Evolutionary conservation across 2,329 filamentous ascomycete genomes (phyloP), one percentile per base, ranked within the genome.

Genomic region (Aspergillus sp.): DNA sequence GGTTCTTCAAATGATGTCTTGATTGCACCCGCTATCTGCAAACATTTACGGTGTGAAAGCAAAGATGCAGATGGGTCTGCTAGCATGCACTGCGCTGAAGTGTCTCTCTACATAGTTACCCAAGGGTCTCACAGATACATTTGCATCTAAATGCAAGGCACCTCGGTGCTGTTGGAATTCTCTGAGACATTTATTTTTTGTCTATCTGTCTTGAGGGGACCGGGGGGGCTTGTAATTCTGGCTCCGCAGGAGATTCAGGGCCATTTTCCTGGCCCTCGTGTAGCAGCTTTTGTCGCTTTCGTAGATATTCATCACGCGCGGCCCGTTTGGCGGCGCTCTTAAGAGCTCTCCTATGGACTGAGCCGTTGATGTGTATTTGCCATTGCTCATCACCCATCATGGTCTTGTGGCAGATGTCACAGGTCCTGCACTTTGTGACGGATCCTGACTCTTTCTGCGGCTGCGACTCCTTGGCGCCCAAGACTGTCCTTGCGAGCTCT

Each of bases 381-480:
- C 86, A 89, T 62, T 88, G 83, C 28, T 82, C 80, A 60, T 84
- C 80, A 0, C 81, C 84, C 38, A 84, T 80, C 60, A 84, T 78
- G 1, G 81, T 83, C 52, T 81, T 84, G 15, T 80, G 79, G 71
- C 95, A 99, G 0, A 87, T 66, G 2, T 91, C 87, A 70, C 95
- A 99, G 17, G 69, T 70, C 32, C 72, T 72, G 39, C 82, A 84
- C 66, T 84, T 81, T 62, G 81, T 80, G 25, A 79, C 70, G 74
- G 81, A 84, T 2, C 79, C 80, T 72, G 32, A 77, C 70, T 54
- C 80, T 70, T 13, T 76, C 67, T 21, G 80, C 57, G 65, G 81
- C 78, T 82, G 80, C 5, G 79, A 78, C 48, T 80, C 84, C 63
- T 87, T 86, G 0, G 84, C 82, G 3, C 79, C 80, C 10, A 89